A percentile compares a stretch with the other conserved stretches of the same genome.
Evolutionary conservation across 371 early-diverging fungal species (phyloP).

Genomic region (Amoeboaphelidium protococcarum): DNA sequence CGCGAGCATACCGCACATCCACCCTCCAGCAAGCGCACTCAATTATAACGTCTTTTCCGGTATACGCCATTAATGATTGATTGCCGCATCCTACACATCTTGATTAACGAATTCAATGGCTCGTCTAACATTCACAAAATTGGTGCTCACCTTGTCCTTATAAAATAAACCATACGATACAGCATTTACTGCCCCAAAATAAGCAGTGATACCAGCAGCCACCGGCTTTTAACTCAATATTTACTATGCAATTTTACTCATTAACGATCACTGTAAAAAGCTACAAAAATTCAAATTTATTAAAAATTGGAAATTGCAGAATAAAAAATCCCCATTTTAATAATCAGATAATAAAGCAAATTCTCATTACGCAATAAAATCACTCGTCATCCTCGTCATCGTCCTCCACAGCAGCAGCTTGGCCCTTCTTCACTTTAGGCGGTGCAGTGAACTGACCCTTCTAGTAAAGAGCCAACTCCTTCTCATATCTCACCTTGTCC

Average conservation of each 20-base stretch:
- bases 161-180: slow-evolving; percentile 13
- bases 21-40: slow-evolving; percentile 18
- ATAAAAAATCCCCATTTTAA: too few relatives aligned
- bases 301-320: too few relatives aligned
- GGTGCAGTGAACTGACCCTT: neutral
- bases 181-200: slow-evolving; percentile 2
- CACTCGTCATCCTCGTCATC: neutral
- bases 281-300: too few relatives aligned
- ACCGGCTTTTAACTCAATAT: too few relatives aligned
- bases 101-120: too few relatives aligned
- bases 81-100: slow-evolving; percentile 15
- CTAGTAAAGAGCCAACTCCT: too few relatives aligned
- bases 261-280: too few relatives aligned
- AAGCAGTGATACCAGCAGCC: too few relatives aligned
- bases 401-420: neutral
- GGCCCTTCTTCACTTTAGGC: neutral
- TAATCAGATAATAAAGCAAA: too few relatives aligned
- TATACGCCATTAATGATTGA: slow-evolving; percentile 14
- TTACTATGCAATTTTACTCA: too few relatives aligned
- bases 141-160: slow-evolving; percentile 25
- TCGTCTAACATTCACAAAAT: too few relatives aligned
- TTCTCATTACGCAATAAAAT: neutral
- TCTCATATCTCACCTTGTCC: too few relatives aligned
- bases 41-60: slow-evolving; percentile 16
- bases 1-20: slow-evolving; percentile 18